These are phyloP conservation scores for Melampsora larici-populina DNA, from an alignment of 1,284 basidiomycete species.

Conservation along the genomic window DNA sequence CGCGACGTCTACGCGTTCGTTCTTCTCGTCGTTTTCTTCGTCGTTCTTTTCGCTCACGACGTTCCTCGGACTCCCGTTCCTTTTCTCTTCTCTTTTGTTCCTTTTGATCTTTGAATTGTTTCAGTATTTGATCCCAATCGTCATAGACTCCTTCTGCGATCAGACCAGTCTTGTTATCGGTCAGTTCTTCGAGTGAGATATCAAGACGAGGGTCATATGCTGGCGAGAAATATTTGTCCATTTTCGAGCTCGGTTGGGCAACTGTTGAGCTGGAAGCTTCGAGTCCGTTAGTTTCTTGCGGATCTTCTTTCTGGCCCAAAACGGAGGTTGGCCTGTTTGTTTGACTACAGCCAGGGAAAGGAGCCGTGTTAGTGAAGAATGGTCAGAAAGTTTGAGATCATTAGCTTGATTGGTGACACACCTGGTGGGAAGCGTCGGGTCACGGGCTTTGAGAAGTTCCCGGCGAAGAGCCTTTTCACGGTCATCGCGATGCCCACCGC, in stretches of 20 bases:
- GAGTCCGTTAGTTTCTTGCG: too few relatives aligned
- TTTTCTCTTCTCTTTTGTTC: constrained; percentile 20
- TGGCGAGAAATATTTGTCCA: constrained; percentile 50
- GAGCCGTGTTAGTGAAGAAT: background rate
- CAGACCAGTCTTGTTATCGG: constrained; percentile 33
- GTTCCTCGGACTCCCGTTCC: constrained; percentile 6
- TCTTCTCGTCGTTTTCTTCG: background rate
- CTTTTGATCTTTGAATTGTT: constrained; percentile 25
- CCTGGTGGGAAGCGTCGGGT: background rate
- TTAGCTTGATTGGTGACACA: background rate
- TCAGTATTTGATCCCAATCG: constrained; percentile 44
- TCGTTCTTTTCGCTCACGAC: constrained; percentile 12
- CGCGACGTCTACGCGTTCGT: background rate
- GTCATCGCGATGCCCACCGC: constrained; percentile 1
- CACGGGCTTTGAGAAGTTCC: background rate
- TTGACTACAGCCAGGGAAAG: background rate
- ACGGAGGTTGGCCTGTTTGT: background rate
- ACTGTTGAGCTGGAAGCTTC: constrained; percentile 1
- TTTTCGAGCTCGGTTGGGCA: constrained; percentile 47
- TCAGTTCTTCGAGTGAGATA: constrained; percentile 32
- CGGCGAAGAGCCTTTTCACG: background rate
- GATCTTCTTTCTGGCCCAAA: too few relatives aligned
- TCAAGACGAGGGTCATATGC: constrained; percentile 46
- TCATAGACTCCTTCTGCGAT: constrained; percentile 42
- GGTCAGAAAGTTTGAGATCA: background rate